phyloP scores from a whole-genome alignment of 179 eudicot species.

The Spergularia azorica region DNA sequence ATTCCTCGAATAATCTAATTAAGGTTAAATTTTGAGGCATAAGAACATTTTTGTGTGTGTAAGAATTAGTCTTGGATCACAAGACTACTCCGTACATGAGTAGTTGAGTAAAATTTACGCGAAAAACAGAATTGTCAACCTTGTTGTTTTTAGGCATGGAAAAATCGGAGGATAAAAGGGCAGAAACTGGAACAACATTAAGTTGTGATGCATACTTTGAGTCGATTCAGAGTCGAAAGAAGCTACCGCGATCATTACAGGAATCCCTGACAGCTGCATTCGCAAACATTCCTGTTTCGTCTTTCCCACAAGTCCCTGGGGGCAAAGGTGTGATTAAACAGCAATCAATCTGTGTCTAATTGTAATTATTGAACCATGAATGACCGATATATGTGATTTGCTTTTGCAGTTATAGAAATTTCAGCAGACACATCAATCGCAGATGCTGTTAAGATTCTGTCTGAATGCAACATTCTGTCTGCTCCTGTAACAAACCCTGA shows the following conservation, averaged over 20 bases:
- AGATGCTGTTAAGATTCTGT: conserved; percentile 73
- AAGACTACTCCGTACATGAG: background rate
- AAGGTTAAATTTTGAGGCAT: too few species aligned
- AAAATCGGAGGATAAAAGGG: conserved; percentile 21
- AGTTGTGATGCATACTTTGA: conserved; percentile 83
- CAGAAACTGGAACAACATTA: conserved; percentile 29
- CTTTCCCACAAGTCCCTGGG: conserved; percentile 83
- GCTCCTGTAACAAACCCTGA: conserved; percentile 84
- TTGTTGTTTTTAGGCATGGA: conserved; percentile 29
- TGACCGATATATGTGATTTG: background rate
- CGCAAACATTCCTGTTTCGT: conserved; percentile 65
- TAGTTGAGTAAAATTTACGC: background rate
- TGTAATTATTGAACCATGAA: background rate
- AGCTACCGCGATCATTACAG: conserved; percentile 62
- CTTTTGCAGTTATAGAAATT: conserved; percentile 74
- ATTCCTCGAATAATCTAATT: too few species aligned
- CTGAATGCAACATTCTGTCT: conserved; percentile 80
- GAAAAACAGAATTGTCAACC: background rate
- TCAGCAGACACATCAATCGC: conserved; percentile 61
- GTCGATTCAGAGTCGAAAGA: conserved; percentile 69
- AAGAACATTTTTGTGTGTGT: too few species aligned
- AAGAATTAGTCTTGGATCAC: too few species aligned
- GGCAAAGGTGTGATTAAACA: conserved; percentile 55
- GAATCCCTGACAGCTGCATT: conserved; percentile 77
- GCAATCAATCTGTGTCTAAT: background rate